These are phyloP conservation scores for Aspergillus sp. DNA, from an alignment of 2,329 filamentous ascomycete genomes.

Conservation along the genomic window DNA sequence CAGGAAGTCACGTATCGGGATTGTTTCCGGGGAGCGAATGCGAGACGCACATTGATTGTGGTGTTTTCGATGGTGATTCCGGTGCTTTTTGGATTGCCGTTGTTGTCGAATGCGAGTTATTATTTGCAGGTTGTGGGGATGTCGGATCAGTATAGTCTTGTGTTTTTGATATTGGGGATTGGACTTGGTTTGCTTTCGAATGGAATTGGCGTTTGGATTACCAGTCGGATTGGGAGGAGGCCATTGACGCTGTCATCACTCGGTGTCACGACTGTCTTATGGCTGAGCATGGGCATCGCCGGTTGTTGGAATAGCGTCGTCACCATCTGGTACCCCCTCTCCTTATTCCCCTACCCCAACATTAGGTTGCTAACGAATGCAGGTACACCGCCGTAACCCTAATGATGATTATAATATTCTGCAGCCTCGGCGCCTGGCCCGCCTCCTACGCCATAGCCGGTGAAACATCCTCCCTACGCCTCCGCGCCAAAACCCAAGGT, in stretches of 20 bases:
- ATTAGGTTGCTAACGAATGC: background rate
- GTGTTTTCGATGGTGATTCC: constrained; percentile 39
- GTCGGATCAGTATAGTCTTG: constrained; percentile 23
- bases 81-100: constrained; percentile 40
- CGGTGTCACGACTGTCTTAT: constrained; percentile 30
- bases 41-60: constrained; percentile 25
- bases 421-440: constrained; percentile 29
- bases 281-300: constrained; percentile 43
- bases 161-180: constrained; percentile 44
- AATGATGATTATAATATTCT: constrained; percentile 40
- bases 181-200: constrained; percentile 43
- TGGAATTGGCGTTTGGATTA: constrained; percentile 38
- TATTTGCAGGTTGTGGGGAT: constrained; percentile 31
- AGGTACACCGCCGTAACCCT: constrained; percentile 39
- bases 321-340: constrained; percentile 32
- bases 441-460: constrained; percentile 31
- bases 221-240: constrained; percentile 37
- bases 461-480: constrained; percentile 29
- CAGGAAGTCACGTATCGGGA: constrained; percentile 22
- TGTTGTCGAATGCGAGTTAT: constrained; percentile 41
- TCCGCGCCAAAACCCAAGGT: constrained; percentile 34
- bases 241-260: constrained; percentile 21
- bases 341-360: background rate
- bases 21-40: constrained; percentile 19
- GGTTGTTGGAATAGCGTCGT: constrained; percentile 37